Evolutionary conservation across 1,139 yeast species (phyloP), one percentile per base, ranked within the genome.

Genomic region (Suhomyces guaymorum): DNA sequence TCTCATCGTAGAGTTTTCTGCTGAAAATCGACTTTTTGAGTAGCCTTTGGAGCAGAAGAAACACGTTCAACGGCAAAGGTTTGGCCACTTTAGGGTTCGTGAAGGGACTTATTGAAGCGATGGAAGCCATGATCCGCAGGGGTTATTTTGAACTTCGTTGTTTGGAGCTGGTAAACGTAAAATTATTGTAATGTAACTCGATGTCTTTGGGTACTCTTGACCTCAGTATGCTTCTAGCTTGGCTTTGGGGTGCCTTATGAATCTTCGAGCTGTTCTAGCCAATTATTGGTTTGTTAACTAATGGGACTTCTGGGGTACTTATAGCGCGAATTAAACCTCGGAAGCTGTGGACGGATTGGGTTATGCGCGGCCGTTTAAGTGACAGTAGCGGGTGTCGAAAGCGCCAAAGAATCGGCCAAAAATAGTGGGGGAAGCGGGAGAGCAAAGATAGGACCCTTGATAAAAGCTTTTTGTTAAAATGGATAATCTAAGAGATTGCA

Each of bases 1-100:
- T 59, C 38, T 70, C 71, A 44, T 62, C 63, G 47, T 70, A 70
- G 47, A 70, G 69, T 30, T 67, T 65, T 26, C 68, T 57, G 38
- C 63, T 59, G 36, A 53, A 48, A 14, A 55, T 37, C n/a, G 57
- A 42, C 36, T 49, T 49, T 17, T 44, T 45, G 37, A 54, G 44
- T n/a, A 48, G 39, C 6, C 32, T 33, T 33, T 49, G 49, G 33
- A 55, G 49, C 24, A 41, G 42, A 39, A 55, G 54, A 9, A 55
- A 39, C 21, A 44, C 37, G 13, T 45, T 30, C 12, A 54, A 38
- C 18, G 52, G 51, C 6, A 49, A 29, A 12, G 41, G 31, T 11
- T 14, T 28, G 17, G 26, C 9, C 4, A 15, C 27, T 23, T 33
- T 33, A 19, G 26, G 28, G 17, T 17, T 31, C 11, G 20, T 16